Base-by-base conservation (phyloP, 371 early-diverging fungal genomes). In the Syncephalastrum contaminatum region DNA sequence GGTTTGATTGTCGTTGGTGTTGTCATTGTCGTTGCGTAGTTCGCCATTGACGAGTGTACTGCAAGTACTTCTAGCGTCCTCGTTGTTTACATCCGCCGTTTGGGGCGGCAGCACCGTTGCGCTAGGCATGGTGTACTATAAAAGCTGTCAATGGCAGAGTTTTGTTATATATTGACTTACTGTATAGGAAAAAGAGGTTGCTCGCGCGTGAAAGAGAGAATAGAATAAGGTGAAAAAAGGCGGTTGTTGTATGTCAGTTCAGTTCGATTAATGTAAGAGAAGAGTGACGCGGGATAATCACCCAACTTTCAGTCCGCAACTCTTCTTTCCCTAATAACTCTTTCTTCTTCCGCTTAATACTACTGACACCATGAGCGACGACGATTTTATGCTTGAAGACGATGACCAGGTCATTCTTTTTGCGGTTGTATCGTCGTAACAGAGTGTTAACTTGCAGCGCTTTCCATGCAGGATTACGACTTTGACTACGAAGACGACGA, bases 401-500 rank as follows among this genome's bases (percentile, higher is more conserved):
- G 91, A 90, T 55, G 80, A 79, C 36, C 70, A 73, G 51, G 78
- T 69, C 63, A 22, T 16, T 25, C 20, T 13, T 45, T 16, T 16
- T 21, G 3, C 18, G 18, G 47, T 15, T 41, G 10, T 19, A 1
- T 8, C 41, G 15, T 14, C 41, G 15, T 6, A 18, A 8, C 36
- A 30, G 36, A 0, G 10, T 12, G 10, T 10, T 30, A 5, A 43
- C 8, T 22, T 21, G 15, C 12, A 50, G n/a, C n/a, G 25, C 25
- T 25, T 7, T 25, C 40, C 21, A 1, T 16, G 14, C 47, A 77
- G 74, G 94, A 92, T 27, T 94, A 90, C 54, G 96, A 91, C 61
- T 96, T 92, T 69, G 94, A 93, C 64, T 94, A 93, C 67, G 94
- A 92, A 64, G 83, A 84, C 53, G 94, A 89, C 69, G 89, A 88